Evolutionary conservation across 805 yeast species (phyloP).

Genomic region (Nakazawaea sp.): DNA sequence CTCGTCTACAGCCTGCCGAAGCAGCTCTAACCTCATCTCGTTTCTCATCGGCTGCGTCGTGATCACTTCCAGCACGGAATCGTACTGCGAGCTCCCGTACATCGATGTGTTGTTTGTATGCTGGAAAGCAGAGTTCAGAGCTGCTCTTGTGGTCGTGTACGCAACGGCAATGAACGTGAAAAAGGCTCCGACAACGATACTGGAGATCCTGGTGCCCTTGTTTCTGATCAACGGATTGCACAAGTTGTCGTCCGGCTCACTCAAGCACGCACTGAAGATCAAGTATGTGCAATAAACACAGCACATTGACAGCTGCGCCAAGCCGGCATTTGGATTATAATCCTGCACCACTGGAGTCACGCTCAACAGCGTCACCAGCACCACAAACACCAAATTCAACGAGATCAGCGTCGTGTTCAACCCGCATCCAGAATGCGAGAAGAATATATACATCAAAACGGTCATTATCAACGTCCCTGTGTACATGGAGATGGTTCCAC

Average conservation of each 20-base stretch:
- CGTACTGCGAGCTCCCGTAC: slow-evolving; percentile 31
- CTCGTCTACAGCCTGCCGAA: slow-evolving; percentile 90
- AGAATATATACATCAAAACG: slow-evolving; percentile 71
- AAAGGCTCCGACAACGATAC: slow-evolving; percentile 82
- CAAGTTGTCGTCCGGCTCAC: slow-evolving; percentile 90
- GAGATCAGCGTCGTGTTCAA: slow-evolving; percentile 88
- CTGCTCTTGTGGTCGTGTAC: slow-evolving; percentile 95
- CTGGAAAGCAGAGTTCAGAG: slow-evolving; percentile 67
- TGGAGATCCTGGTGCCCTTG: slow-evolving; percentile 81
- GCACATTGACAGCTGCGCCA: slow-evolving; percentile 96
- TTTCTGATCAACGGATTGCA: slow-evolving; percentile 93
- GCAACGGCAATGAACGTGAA: slow-evolving; percentile 95
- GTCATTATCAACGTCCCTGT: slow-evolving; percentile 66
- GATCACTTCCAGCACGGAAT: slow-evolving; percentile 31
- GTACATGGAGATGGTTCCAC: slow-evolving; percentile 88
- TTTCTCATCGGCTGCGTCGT: slow-evolving; percentile 48
- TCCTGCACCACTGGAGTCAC: slow-evolving; percentile 84
- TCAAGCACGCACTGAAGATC: slow-evolving; percentile 85
- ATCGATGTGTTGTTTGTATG: slow-evolving; percentile 23
- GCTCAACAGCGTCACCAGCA: slow-evolving; percentile 63
- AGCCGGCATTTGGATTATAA: slow-evolving; percentile 88
- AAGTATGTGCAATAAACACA: slow-evolving; percentile 88
- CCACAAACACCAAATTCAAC: slow-evolving; percentile 59
- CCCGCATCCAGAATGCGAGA: slow-evolving; percentile 74
- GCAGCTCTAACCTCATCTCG: slow-evolving; percentile 80